A percentile compares a stretch with the other conserved stretches of the same genome.
These are phyloP conservation scores for Bidens hawaiensis DNA, from an alignment of 140 eudicot genomes.

Conservation along the genomic window DNA sequence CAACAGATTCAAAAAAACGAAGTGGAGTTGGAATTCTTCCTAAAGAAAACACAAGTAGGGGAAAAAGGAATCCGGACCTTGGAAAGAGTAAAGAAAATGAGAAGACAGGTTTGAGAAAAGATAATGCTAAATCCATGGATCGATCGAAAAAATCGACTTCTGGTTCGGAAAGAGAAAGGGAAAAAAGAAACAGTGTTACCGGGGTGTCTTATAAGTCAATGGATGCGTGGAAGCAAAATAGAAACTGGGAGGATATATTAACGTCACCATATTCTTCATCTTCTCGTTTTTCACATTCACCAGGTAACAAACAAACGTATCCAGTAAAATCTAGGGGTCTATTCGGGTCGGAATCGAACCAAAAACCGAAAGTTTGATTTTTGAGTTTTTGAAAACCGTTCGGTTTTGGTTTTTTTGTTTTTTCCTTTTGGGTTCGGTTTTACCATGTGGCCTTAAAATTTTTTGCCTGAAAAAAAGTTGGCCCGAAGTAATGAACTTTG, in stretches of 20 bases:
- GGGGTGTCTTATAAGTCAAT: slow-evolving; percentile 45
- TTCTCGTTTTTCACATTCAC: slow-evolving; percentile 86
- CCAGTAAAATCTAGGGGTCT: no score
- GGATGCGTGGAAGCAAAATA: slow-evolving; percentile 98
- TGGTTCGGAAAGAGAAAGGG: slow-evolving; percentile 55
- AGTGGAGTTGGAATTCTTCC: slow-evolving; percentile 32
- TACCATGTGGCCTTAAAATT: no score
- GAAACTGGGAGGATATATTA: slow-evolving; percentile 91
- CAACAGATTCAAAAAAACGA: slow-evolving; percentile 42
- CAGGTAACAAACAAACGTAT: no score
- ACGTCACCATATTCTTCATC: slow-evolving; percentile 65
- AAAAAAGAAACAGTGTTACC: slow-evolving; percentile 46
- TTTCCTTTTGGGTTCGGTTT: no score
- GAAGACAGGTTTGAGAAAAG: slow-evolving; percentile 37
- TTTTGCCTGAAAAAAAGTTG: no score
- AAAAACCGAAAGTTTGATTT: no score
- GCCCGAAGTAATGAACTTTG: no score
- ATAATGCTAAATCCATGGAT: slow-evolving; percentile 43
- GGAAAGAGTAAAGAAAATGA: slow-evolving; percentile 62
- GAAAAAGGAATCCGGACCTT: slow-evolving; percentile 45
- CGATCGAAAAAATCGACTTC: slow-evolving; percentile 35
- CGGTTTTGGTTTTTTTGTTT: no score
- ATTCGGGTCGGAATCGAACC: no score
- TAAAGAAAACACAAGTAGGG: slow-evolving; percentile 46
- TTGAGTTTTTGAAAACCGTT: no score